Percentiles rank a stretch among this genome's conserved stretches.
Evolutionary conservation across 1,284 basidiomycete genomes (phyloP).

Genomic region (Ustilago cynodontis): DNA sequence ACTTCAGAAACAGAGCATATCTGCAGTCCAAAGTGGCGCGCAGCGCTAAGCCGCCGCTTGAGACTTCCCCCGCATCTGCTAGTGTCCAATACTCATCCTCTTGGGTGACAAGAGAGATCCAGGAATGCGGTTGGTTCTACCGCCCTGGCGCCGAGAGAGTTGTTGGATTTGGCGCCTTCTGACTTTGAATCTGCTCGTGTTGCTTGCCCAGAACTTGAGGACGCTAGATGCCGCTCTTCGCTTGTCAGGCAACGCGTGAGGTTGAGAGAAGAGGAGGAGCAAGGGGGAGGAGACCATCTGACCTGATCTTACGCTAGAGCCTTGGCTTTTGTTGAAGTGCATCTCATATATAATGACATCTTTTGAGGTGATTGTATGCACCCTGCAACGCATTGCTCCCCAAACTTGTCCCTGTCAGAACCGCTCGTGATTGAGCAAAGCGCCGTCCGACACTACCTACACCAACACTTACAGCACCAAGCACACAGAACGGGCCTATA

Average conservation of each 20-base stretch:
- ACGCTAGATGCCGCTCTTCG: slow-evolving; percentile 3
- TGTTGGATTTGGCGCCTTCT: not conserved
- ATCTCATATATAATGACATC: not conserved
- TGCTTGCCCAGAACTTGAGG: not conserved
- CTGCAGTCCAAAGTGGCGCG: not conserved
- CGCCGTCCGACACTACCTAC: not conserved
- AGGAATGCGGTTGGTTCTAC: slow-evolving; percentile 3
- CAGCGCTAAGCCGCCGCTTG: not conserved
- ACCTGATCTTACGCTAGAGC: slow-evolving; percentile 2
- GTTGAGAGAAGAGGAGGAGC: too few relatives aligned
- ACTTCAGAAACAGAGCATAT: not conserved
- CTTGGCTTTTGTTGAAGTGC: not conserved
- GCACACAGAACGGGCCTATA: not conserved
- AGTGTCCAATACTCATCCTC: too few relatives aligned
- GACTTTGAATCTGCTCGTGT: not conserved
- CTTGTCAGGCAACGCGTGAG: not conserved
- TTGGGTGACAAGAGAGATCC: too few relatives aligned
- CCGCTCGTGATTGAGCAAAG: not conserved
- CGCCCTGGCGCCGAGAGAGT: not conserved
- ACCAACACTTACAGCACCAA: not conserved
- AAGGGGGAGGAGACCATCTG: slow-evolving; percentile 2
- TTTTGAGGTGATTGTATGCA: not conserved
- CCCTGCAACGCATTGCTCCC: not conserved
- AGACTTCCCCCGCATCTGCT: too few relatives aligned
- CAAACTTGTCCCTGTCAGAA: not conserved